These are phyloP conservation scores for Podospora australis DNA, from an alignment of 495 filamentous ascomycete genomes.

Conservation along the genomic window DNA sequence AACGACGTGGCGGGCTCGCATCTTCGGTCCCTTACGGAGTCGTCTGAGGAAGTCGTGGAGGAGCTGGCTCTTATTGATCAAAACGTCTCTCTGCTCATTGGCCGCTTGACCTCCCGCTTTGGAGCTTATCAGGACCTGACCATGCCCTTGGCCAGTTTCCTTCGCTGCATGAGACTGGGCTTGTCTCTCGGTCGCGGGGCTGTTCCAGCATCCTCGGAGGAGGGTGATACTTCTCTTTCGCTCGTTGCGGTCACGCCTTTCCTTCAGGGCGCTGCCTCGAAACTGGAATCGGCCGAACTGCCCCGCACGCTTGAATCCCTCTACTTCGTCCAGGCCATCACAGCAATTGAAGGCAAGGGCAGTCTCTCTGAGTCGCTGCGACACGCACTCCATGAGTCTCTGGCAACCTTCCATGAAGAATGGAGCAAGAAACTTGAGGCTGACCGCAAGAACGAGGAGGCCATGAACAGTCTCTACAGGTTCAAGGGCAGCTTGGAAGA, in stretches of 20 bases:
- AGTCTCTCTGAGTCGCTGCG: slow-evolving; percentile 29
- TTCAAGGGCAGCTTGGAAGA: slow-evolving; percentile 71
- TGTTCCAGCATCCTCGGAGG: slow-evolving; percentile 17
- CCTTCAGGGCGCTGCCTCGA: slow-evolving; percentile 43
- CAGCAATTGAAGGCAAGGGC: slow-evolving; percentile 36
- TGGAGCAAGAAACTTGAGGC: slow-evolving; percentile 70
- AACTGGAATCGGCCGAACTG: slow-evolving; percentile 13
- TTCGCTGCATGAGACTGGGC: slow-evolving; percentile 73
- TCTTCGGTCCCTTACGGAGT: slow-evolving; percentile 24
- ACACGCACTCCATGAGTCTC: slow-evolving; percentile 42
- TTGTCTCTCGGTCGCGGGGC: slow-evolving; percentile 51
- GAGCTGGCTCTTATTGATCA: slow-evolving; percentile 54
- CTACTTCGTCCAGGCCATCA: slow-evolving; percentile 29
- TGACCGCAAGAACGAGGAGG: slow-evolving; percentile 65
- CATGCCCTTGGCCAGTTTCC: slow-evolving; percentile 68
- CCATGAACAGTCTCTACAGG: slow-evolving; percentile 68
- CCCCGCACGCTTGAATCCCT: slow-evolving; percentile 45
- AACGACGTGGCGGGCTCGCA: slow-evolving; percentile 43
- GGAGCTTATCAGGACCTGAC: slow-evolving; percentile 79
- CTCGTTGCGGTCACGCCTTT: slow-evolving; percentile 57
- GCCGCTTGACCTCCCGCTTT: slow-evolving; percentile 59
- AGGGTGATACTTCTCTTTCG: slow-evolving; percentile 24
- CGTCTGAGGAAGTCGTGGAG: slow-evolving; percentile 29
- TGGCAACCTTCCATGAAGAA: slow-evolving; percentile 63
- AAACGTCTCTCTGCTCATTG: slow-evolving; percentile 64